Conservation (phyloP, 2,329 filamentous ascomycete species). For the Emmonsiellopsis sp. region DNA sequence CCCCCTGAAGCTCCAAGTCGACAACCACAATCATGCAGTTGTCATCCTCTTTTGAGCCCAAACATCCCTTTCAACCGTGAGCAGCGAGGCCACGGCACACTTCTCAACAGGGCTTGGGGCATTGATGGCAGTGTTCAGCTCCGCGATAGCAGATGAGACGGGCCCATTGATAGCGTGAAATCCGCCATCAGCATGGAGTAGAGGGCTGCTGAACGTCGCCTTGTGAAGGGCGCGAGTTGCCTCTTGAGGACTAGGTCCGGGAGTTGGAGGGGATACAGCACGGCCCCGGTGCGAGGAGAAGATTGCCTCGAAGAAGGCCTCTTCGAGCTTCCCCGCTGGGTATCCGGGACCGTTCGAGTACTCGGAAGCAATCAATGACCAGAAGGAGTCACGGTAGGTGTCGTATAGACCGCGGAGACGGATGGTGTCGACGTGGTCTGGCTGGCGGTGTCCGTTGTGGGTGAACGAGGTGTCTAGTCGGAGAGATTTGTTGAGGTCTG, state of each 20-base stretch:
- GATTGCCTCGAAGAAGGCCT: slow-evolving; percentile 13
- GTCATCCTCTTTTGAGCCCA: slow-evolving; percentile 6
- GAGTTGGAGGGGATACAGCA: slow-evolving; percentile 15
- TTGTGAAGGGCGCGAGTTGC: slow-evolving; percentile 9
- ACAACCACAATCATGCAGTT: background rate
- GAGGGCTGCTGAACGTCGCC: background rate
- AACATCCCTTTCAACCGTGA: slow-evolving; percentile 15
- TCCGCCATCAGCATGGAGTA: slow-evolving; percentile 3
- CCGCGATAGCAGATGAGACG: background rate
- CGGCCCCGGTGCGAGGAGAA: slow-evolving; percentile 4
- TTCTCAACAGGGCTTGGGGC: slow-evolving; percentile 11
- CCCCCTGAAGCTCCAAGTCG: too few species aligned
- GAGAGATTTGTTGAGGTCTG: slow-evolving; percentile 22
- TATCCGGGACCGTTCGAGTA: slow-evolving; percentile 37
- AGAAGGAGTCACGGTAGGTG: slow-evolving; percentile 61
- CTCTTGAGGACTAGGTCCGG: slow-evolving; percentile 13
- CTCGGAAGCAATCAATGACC: slow-evolving; percentile 60
- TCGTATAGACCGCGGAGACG: slow-evolving; percentile 63
- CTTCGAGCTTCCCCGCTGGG: slow-evolving; percentile 14
- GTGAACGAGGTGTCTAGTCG: slow-evolving; percentile 49
- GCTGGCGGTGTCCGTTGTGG: background rate
- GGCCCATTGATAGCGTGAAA: slow-evolving; percentile 13
- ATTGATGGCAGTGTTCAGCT: slow-evolving; percentile 2
- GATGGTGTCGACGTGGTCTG: slow-evolving; percentile 46
- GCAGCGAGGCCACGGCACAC: slow-evolving; percentile 17